Base-by-base conservation (phyloP, 1,139 yeast species). In the Debaryomyces sp. region DNA sequence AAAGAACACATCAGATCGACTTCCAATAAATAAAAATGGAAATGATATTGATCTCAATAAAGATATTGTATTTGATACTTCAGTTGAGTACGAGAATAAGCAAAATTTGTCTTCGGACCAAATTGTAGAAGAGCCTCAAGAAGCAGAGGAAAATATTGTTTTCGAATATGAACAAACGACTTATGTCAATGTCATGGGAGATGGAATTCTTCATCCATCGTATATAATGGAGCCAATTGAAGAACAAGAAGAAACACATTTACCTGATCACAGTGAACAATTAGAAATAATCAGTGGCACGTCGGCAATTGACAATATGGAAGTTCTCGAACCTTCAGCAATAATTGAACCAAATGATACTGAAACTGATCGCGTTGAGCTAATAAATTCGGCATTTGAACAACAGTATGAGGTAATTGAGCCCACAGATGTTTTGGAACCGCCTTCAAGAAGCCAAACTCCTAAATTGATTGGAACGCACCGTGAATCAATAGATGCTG, bases 201-300 rank as follows among this genome's bases (percentile, higher is more conserved):
- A 36, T 18, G 30, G 18, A 8, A 27, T 39, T 17, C 23, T 47
- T 22, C 24, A 21, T 18, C 50, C 50, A 5, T 24, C 50, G 5
- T 42, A n/a, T 15, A 33, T 42, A 15, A 40, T 36, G 22, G 47
- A 45, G 26, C 45, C 44, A 24, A 21, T 47, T 47, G 45, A 48
- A 43, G 50, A 46, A 41, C n/a, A 51, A 44, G 55, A 49, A 29
- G 27, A 17, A 43, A n/a, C 41, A 4, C 45, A 48, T 24, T 44
- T 22, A 17, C 24, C 44, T 40, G 51, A 47, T 17, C 44, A 45
- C 40, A 51, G 42, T 46, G 50, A 48, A 37, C 48, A 6, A 17
- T 49, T 44, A 42, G 49, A 40, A 35, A 26, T 32, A 23, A 10
- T 36, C 48, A 7, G 50, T 2, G 29, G 29, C 43, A 32, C 33